Percentiles rank a stretch among this genome's conserved stretches.
Conservation (phyloP, 345 rosid species). For the Arabis alpina region DNA sequence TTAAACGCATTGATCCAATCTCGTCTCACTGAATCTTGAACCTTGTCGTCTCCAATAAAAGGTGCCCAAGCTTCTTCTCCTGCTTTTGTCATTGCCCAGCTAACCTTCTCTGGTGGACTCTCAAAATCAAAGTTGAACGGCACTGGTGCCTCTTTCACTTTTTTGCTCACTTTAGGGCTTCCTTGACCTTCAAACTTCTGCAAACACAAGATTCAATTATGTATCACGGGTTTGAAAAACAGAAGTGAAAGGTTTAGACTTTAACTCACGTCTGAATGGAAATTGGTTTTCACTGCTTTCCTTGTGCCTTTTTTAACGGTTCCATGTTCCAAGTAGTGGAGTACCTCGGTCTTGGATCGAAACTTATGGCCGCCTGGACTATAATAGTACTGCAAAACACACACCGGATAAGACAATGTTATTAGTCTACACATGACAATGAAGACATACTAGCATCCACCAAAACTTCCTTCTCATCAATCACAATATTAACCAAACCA, state of each 20-base stretch:
- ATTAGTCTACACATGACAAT: too few species aligned
- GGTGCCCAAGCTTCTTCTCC: conserved; percentile 57
- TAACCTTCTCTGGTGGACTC: conserved; percentile 56
- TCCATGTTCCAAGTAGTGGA: conserved; percentile 45
- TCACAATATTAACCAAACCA: not conserved
- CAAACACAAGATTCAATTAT: not conserved
- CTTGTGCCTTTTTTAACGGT: conserved; percentile 28
- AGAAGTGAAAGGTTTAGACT: not conserved
- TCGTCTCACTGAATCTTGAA: conserved; percentile 46
- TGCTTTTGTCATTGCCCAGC: conserved; percentile 54
- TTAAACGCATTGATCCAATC: conserved; percentile 60
- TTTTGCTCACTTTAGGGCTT: conserved; percentile 29
- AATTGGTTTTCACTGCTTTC: conserved; percentile 39
- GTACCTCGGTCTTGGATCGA: conserved; percentile 47
- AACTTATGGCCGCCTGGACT: conserved; percentile 41
- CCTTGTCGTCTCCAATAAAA: conserved; percentile 45
- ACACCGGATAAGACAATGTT: conserved; percentile 1
- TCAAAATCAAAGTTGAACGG: conserved; percentile 53
- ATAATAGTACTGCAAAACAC: conserved; percentile 48
- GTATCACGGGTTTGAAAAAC: not conserved
- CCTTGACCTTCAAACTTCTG: conserved; percentile 48
- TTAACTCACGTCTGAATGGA: conserved; percentile 47
- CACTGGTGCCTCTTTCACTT: conserved; percentile 9
- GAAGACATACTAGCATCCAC: not conserved
- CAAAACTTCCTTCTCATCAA: not conserved